A percentile compares a stretch with the other conserved stretches of the same genome.
phyloP scores from a whole-genome alignment of 2,329 filamentous ascomycete genomes.

The Corynespora cassiicola region DNA sequence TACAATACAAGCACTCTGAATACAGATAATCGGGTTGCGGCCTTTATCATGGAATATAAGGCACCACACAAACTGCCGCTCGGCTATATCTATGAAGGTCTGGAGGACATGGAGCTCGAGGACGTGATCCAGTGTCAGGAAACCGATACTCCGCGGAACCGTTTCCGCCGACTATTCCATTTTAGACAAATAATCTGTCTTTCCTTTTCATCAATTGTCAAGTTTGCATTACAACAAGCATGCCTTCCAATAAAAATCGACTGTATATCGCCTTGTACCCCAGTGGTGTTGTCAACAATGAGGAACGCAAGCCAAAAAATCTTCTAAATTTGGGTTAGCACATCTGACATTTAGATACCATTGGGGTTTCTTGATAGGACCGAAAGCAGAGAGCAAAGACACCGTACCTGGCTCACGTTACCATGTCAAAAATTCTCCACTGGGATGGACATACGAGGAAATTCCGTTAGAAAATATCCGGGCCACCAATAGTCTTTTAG shows the following conservation, averaged over 20 bases:
- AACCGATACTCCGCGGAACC: conserved; percentile 42
- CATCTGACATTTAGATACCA: conserved; percentile 33
- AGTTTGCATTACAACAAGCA: conserved; percentile 2
- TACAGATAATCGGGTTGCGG: conserved; percentile 21
- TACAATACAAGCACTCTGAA: conserved; percentile 29
- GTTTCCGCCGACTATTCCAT: conserved; percentile 48
- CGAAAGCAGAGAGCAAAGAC: conserved; percentile 27
- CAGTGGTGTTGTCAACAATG: conserved; percentile 19
- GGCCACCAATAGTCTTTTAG: conserved; percentile 40
- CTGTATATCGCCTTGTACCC: conserved; percentile 36
- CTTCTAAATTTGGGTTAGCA: too few relatives aligned
- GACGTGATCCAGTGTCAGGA: conserved; percentile 44
- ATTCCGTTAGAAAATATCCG: conserved; percentile 7
- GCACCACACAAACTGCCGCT: conserved; percentile 55
- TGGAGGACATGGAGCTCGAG: conserved; percentile 51
- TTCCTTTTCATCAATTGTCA: too few relatives aligned
- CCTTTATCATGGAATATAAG: conserved; percentile 54
- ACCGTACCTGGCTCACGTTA: conserved; percentile 35
- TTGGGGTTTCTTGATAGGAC: conserved; percentile 36
- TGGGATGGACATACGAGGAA: conserved; percentile 38
- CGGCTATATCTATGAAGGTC: conserved; percentile 50
- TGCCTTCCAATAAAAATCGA: conserved; percentile 33
- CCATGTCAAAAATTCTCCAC: conserved; percentile 37
- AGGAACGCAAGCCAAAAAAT: conserved; percentile 16
- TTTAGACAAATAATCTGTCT: too few relatives aligned